Evolutionary conservation across 139 green algal genomes (phyloP).

Genomic region (Haematococcus lacustris): DNA sequence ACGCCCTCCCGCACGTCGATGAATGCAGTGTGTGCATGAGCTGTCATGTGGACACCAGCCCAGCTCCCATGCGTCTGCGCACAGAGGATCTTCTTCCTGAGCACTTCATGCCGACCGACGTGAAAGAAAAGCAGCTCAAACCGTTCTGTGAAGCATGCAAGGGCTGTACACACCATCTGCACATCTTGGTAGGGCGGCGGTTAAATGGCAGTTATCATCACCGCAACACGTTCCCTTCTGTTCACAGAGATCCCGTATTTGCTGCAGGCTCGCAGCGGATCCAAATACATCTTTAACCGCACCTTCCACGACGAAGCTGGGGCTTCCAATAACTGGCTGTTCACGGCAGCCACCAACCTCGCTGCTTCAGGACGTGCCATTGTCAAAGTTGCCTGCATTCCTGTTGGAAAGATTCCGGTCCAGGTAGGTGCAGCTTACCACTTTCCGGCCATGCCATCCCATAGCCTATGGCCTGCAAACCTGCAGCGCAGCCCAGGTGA

Average conservation of each 20-base stretch:
- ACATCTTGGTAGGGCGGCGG: constrained; percentile 4
- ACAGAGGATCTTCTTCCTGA: constrained; percentile 5
- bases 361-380: constrained; percentile 16
- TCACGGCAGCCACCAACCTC: constrained; percentile 18
- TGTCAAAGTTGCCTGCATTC: constrained; percentile 34
- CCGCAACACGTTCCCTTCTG: background rate
- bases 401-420: constrained; percentile 19
- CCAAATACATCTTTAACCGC: constrained; percentile 23
- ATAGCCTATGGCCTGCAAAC: too few species aligned
- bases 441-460: too few species aligned
- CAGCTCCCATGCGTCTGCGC: background rate
- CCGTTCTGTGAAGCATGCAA: constrained; percentile 18
- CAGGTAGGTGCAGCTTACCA: too few species aligned
- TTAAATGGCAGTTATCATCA: background rate
- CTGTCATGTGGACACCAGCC: constrained; percentile 7
- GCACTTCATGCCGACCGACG: constrained; percentile 17
- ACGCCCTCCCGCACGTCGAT: constrained; percentile 18
- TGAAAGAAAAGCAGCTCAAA: background rate
- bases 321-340: constrained; percentile 33
- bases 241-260: background rate
- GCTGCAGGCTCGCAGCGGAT: constrained; percentile 9
- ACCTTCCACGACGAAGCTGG: constrained; percentile 29
- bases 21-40: constrained; percentile 24
- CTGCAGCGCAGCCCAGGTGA: too few species aligned
- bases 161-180: constrained; percentile 15